A percentile compares a stretch with the other conserved stretches of the same genome.
Evolutionary conservation across 2,329 filamentous ascomycete species (phyloP).

Genomic region (Cercospora brassicicola): DNA sequence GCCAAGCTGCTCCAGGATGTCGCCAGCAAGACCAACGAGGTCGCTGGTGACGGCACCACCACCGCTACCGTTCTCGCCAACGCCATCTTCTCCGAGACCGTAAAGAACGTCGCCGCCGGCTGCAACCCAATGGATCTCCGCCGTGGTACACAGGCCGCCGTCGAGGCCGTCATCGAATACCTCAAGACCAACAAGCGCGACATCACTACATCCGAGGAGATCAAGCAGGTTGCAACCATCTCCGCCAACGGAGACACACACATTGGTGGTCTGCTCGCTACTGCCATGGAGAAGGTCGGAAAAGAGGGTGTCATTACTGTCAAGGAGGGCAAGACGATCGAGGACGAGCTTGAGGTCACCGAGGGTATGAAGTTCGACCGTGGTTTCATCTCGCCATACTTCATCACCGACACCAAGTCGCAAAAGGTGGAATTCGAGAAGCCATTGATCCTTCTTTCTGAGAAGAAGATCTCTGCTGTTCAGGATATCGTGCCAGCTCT

Average conservation of each 20-base stretch:
- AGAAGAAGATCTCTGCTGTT: conserved; percentile 99
- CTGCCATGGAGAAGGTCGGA: conserved; percentile 99
- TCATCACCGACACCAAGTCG: conserved; percentile 98
- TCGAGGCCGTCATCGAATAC: conserved; percentile 91
- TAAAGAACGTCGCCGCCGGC: conserved; percentile 98
- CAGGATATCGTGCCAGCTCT: conserved; percentile 98
- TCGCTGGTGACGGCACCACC: conserved; percentile 97
- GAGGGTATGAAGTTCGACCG: conserved; percentile 99
- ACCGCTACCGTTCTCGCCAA: conserved; percentile 95
- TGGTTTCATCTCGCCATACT: conserved; percentile 97
- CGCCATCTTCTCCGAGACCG: conserved; percentile 98
- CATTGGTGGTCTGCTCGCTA: conserved; percentile 93
- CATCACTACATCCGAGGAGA: conserved; percentile 95
- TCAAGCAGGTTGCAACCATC: conserved; percentile 97
- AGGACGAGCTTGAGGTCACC: conserved; percentile 96
- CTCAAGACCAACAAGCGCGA: conserved; percentile 95
- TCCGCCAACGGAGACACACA: conserved; percentile 95
- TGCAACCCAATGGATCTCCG: conserved; percentile 99
- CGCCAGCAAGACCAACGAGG: conserved; percentile 98
- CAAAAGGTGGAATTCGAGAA: conserved; percentile 99
- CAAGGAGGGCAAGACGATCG: conserved; percentile 98
- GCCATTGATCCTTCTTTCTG: conserved; percentile 94
- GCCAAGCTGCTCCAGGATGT: conserved; percentile 96
- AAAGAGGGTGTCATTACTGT: conserved; percentile 99
- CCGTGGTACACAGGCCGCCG: conserved; percentile 93